Evolutionary conservation across 169 alveolate genomes (phyloP), one percentile per base, ranked within the genome.

Genomic region (Plasmodium yoelii): DNA sequence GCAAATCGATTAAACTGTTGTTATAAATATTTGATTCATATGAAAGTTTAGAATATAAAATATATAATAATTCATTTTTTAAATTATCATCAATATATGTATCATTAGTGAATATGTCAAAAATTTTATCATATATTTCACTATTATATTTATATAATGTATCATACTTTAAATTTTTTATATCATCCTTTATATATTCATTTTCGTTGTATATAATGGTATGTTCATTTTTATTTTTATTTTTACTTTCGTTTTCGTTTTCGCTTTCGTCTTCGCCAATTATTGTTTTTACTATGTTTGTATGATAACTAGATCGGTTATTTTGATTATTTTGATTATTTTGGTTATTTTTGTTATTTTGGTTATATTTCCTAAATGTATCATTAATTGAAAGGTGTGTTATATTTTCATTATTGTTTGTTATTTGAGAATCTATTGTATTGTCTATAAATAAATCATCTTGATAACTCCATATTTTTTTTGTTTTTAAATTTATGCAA

Each of bases 11-110:
- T 28, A 82, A 61, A 6, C 44, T 53, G n/a, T 42, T 82, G 61
- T 82, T 82, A 47, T 82, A 82, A 1, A 82, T 61, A 34, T 82
- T 65, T 0, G 90, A 53, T 28, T 82, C 84, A 47, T 82, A 71
- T 0, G 90, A 82, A 24, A 82, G 61, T 5, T 67, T 80, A 18
- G 90, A 82, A 44, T 82, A 82, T 26, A 82, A n/a, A 18, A 68
- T 82, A 47, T 82, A 82, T 26, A 82, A 57, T 5, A 82, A 70
- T 39, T 82, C 90, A 18, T 82, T 82, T 47, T 82, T 82, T 46
- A 82, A 60, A 46, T 61, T 70, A n/a, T 82, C 90, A 67, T 61
- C 68, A 18, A 82, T 67, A 7, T 82, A 82, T 22, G 61, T 60
- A 59, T 82, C 90, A 49, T 82, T 64, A 3, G 90, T 53, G 26